These are phyloP conservation scores for Porphyrellus cyaneotinctus DNA, from an alignment of 768 basidiomycete species.

Conservation along the genomic window DNA sequence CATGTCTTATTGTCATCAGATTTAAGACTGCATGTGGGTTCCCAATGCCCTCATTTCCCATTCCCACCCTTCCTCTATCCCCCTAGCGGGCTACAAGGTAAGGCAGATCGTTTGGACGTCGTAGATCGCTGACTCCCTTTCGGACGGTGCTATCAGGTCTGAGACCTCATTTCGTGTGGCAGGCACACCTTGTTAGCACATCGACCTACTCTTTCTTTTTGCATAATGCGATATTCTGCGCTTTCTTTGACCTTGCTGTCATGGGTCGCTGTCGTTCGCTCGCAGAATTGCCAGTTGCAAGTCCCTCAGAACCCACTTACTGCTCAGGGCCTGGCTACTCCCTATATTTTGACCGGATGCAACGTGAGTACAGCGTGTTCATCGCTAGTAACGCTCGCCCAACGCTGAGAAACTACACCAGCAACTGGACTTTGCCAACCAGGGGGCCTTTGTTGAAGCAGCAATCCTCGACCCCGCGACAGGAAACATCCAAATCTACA, in stretches of 20 bases:
- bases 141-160: constrained; percentile 11
- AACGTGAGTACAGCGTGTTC: constrained; percentile 13
- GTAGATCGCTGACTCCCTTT: not conserved
- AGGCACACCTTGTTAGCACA: constrained; percentile 16
- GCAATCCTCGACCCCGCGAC: constrained; percentile 30
- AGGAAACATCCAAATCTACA: constrained; percentile 25
- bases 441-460: constrained; percentile 26
- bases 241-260: constrained; percentile 17
- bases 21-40: constrained; percentile 4
- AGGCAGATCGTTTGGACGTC: not conserved
- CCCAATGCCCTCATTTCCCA: not conserved
- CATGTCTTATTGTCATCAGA: constrained; percentile 3
- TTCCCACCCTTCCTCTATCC: not conserved
- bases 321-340: constrained; percentile 25
- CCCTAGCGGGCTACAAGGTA: constrained; percentile 16
- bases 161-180: constrained; percentile 22
- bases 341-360: constrained; percentile 26
- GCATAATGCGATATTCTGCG: constrained; percentile 10
- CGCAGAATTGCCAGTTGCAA: constrained; percentile 23
- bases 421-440: constrained; percentile 27
- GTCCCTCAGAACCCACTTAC: constrained; percentile 22
- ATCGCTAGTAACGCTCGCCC: not conserved
- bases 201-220: not conserved
- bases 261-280: constrained; percentile 10
- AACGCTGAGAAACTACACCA: not conserved